Conservation (phyloP, 805 yeast genomes). For the Ogataea degrootiae region DNA sequence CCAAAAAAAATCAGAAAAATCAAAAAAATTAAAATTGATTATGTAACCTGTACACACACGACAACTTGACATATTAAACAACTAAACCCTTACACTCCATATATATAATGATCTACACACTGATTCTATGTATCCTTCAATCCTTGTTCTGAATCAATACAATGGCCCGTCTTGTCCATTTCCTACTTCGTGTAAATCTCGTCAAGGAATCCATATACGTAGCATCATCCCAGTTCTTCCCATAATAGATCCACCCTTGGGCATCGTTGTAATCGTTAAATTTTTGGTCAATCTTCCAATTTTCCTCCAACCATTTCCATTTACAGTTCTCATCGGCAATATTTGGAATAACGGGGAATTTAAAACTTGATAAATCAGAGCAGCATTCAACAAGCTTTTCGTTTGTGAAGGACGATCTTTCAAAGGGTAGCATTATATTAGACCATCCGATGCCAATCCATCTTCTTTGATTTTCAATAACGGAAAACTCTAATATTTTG, state of each 20-base stretch:
- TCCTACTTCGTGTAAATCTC: conserved; percentile 47
- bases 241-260: conserved; percentile 54
- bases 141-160: conserved; percentile 7
- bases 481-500: conserved; percentile 45
- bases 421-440: conserved; percentile 45
- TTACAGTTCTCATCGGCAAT: conserved; percentile 34
- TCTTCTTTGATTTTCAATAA: conserved; percentile 54
- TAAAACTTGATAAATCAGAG: conserved; percentile 32
- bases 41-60: too few species aligned
- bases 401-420: conserved; percentile 45
- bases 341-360: conserved; percentile 37
- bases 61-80: too few species aligned
- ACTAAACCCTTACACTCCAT: too few species aligned
- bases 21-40: too few species aligned
- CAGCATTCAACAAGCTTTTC: conserved; percentile 30
- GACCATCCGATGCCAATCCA: conserved; percentile 64
- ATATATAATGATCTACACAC: too few species aligned
- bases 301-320: conserved; percentile 56
- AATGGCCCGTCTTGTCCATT: conserved; percentile 46
- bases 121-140: background rate
- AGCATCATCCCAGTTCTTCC: conserved; percentile 45
- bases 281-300: conserved; percentile 44
- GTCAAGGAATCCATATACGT: conserved; percentile 40
- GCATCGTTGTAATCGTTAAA: conserved; percentile 33
- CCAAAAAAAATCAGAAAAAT: too few species aligned